Base-by-base conservation (phyloP, 306 rosid species). In the Spatholobus suberectus region DNA sequence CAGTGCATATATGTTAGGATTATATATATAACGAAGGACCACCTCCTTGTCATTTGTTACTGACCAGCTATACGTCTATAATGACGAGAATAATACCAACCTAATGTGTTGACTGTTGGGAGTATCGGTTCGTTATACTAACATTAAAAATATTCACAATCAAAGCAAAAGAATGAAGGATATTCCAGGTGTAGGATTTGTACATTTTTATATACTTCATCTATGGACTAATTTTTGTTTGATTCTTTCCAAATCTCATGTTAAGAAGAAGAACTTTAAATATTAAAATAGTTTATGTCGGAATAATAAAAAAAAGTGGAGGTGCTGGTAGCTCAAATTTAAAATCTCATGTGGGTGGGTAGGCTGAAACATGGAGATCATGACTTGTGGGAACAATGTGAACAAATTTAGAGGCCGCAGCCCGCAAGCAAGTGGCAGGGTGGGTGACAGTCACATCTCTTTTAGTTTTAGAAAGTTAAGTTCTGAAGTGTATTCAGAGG, bases 341-440 rank as follows among this genome's bases (percentile, higher is more conserved):
- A n/a, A 61, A 27, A 27, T 46, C 17, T 26, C 61, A 27, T 15
- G 37, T 58, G 34, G 4, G 15, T 29, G 62, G 32, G 18, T 73
- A 11, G 18, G 54, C 35, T 70, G 43, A 47, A 26, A 4, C 61
- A 26, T 47, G 57, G 26, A 71, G 35, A 74, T 11, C 54, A 74
- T 8, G 67, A 54, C 7, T 18, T 20, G 20, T 74, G 47, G 49
- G 34, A 73, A 73, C 58, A 71, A 26, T 0, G 74, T 44, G 37
- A 27, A 71, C 51, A 34, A 74, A 54, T 6, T 35, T n/a, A 57
- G 49, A 73, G 77, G 11, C 29, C 10, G n/a, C n/a, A n/a, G n/a
- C n/a, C n/a, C n/a, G 49, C 24, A 49, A 51, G 44, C 55, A 68
- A 79, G 58, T 69, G 44, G 81, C 18, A 77, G 74, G 49, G 5